Evolutionary conservation across 2,329 filamentous ascomycete genomes (phyloP), one percentile per base, ranked within the genome.

Genomic region (Botrytis medusae): DNA sequence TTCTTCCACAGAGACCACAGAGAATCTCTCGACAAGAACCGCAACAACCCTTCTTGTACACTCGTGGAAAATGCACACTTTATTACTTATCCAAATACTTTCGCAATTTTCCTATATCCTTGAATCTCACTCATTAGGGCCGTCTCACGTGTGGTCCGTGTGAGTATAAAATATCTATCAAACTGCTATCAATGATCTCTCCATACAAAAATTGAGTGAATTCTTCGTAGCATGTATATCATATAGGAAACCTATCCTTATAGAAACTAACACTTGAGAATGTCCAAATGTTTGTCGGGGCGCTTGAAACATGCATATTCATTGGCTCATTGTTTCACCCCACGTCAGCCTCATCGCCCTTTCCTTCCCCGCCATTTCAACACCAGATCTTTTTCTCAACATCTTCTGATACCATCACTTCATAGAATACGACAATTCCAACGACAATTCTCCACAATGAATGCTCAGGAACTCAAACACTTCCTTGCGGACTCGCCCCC

Each of bases 401-500:
- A 54, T 51, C 18, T 14, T 71, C 44, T 73, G 29, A 70, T 62
- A 37, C 69, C 76, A 63, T 73, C 71, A 74, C 40, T 77, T 48
- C 76, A 73, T 69, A 76, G 74, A 75, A 68, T 78, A 37, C 73
- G 72, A 51, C 74, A 68, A 72, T 74, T 77, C 42, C 77, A 77
- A 74, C 64, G 74, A 69, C 75, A 79, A 63, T 68, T 79, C 72
- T 73, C 61, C 40, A 78, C 74, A 9, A 90, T 91, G 88, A 85
- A 89, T 78, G 83, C 87, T 73, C 83, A 87, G 77, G 89, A 91
- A 76, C 84, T 91, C 75, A 85, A 86, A 82, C 92, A 97, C 81
- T 98, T 97, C 82, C 88, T 97, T 75, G 95, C 96, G 64, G 96
- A 99, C 83, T 91, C 92, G 76, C 96, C 96, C 63, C 96, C 96